Evolutionary conservation across 306 rosid genomes (phyloP), one percentile per base, ranked within the genome.

Genomic region (Casuarina cunninghamiana): DNA sequence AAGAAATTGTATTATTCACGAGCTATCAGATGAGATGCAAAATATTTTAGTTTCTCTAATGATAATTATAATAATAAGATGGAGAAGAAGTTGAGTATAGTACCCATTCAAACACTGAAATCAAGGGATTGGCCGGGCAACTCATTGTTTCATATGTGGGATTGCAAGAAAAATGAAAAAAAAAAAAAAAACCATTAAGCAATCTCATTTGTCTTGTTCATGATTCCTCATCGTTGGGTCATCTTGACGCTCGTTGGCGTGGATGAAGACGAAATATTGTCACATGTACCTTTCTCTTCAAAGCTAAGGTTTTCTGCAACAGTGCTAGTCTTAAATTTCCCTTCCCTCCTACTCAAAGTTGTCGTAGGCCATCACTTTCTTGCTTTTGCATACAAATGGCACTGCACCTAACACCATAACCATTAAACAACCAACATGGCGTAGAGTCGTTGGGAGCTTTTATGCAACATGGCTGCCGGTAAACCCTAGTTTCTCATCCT

Each of bases 321-420:
- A 66, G 72, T 80, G 57, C 61, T 73, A 70, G 44, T 73, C 74
- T 84, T 70, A 81, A 83, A 78, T 83, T 77, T 90, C 88, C 76
- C 96, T 89, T 89, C 77, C 66, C 84, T 62, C 93, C 73, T 86
- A 92, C 93, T 86, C 93, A 89, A 90, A 82, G 88, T 3, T 16
- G 17, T 41, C 50, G 68, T 84, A 82, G 74, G 32, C 75, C 80
- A 73, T 43, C 80, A 71, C 63, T 76, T 72, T 57, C 78, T 69
- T 77, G 76, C 74, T 83, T 83, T 81, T 74, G 77, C 86, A 74
- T 69, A 74, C 77, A 77, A 76, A 71, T 78, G 53, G 48, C 78
- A 32, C 51, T 81, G 74, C 41, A 88, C 94, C 93, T 84, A 83
- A 88, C 87, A 38, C 71, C 39, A 74, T 17, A 12, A 57, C 43